phyloP scores from a whole-genome alignment of 2,329 filamentous ascomycete genomes.

The Epichloe uncinata region DNA sequence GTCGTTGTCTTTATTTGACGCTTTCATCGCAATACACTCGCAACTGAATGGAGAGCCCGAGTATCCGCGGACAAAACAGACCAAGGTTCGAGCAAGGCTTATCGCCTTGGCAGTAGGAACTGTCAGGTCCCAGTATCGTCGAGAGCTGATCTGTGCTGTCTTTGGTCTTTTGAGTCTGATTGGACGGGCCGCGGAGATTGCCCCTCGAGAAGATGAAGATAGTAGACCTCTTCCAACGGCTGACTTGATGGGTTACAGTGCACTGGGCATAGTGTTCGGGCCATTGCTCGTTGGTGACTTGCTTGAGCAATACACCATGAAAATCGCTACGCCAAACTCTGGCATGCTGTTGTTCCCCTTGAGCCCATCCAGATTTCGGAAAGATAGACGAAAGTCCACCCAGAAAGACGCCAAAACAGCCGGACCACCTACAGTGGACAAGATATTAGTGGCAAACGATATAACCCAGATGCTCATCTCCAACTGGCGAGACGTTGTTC shows the following conservation, averaged over 20 bases:
- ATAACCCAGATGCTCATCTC: conserved; percentile 53
- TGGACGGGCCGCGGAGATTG: conserved; percentile 41
- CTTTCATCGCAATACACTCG: conserved; percentile 45
- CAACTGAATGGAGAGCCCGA: conserved; percentile 40
- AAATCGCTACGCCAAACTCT: conserved; percentile 25
- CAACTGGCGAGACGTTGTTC: conserved; percentile 51
- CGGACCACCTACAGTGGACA: conserved; percentile 32
- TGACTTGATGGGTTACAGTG: conserved; percentile 50
- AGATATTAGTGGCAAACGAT: conserved; percentile 42
- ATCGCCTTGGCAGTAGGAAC: conserved; percentile 50
- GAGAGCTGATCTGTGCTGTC: conserved; percentile 52
- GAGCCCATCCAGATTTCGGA: conserved; percentile 27
- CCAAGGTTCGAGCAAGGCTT: conserved; percentile 46
- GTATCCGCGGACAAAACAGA: conserved; percentile 37
- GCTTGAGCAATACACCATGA: conserved; percentile 37
- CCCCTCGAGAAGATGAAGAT: conserved; percentile 36
- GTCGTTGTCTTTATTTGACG: conserved; percentile 46
- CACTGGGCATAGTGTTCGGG: conserved; percentile 51
- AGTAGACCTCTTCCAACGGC: conserved; percentile 39
- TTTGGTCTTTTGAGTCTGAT: conserved; percentile 52
- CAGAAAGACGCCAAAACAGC: conserved; percentile 3
- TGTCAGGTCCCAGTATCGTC: conserved; percentile 43
- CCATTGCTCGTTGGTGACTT: conserved; percentile 48
- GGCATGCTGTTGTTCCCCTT: conserved; percentile 30
- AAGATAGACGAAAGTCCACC: conserved; percentile 13